Evolutionary conservation across 1,284 basidiomycete species (phyloP), one percentile per base, ranked within the genome.

Genomic region (Leucoagaricus sp.): DNA sequence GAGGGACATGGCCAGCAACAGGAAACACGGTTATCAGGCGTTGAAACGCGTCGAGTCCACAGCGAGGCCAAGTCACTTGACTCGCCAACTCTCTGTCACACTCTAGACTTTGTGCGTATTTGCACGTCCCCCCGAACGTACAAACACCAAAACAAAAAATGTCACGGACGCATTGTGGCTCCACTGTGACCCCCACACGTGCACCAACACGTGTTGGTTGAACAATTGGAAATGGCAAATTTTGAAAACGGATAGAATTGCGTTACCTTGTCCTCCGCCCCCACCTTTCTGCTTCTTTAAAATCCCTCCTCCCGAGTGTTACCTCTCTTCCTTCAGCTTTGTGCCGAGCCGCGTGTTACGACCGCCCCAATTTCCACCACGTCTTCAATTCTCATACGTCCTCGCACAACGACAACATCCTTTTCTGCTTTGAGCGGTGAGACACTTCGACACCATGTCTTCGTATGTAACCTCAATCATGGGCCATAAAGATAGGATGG

Each of bases 351-450:
- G 49, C 49, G 36, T 60, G 48, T 50, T 56, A 56, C 34, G 53
- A 52, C 54, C 49, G 49, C 42, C 63, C 63, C 57, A 57, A 57
- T 60, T 64, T 68, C 72, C 77, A 87, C 77, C 70, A 82, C 85
- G 82, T 87, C 89, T 74, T 57, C 55, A 46, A 51, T 57, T 47
- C 83, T 84, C 67, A 76, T 83, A 69, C 81, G 79, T 63, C 72
- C 83, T 31, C 73, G 69, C 59, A 79, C 80, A 55, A 80, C 79
- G 58, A 75, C 84, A 58, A 81, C 85, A 63, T 89, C 87, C 79
- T 78, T 91, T 81, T 91, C 89, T 82, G 87, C 89, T 67, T 74
- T 77, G 62, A 79, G 74, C 71, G 72, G 75, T 76, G 60, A 60
- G 74, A 70, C 59, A 49, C 42, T 38, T 51, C 12, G 55, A 55